These are phyloP conservation scores for Umbellularia californica DNA, from an alignment of 164 flowering plant genomes.

Conservation along the genomic window DNA sequence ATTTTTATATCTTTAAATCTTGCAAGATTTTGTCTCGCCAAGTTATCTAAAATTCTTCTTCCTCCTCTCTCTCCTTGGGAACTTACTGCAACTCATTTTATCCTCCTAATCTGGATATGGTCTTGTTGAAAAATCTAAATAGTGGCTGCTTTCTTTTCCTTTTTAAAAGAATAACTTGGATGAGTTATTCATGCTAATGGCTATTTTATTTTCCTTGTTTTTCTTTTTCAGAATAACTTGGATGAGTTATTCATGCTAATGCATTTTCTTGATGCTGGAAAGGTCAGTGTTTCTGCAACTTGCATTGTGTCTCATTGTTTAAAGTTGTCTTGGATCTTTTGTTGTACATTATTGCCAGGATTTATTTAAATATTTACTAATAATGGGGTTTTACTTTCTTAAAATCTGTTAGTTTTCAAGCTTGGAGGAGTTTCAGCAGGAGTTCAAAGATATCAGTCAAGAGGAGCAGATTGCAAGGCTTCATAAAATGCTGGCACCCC, in stretches of 20 bases:
- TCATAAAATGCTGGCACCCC: constrained; percentile 94
- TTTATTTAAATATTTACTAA: not conserved
- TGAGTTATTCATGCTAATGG: constrained; percentile 90
- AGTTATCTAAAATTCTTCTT: too few relatives aligned
- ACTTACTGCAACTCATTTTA: too few relatives aligned
- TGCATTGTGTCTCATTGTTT: not conserved
- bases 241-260: constrained; percentile 99
- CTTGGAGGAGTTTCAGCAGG: constrained; percentile 95
- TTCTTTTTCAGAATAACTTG: constrained; percentile 75
- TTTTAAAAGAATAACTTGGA: constrained; percentile 80
- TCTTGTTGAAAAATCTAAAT: not conserved
- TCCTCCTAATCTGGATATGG: not conserved
- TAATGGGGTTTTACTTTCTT: not conserved
- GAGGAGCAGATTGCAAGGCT: constrained; percentile 98
- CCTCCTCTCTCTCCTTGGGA: not conserved
- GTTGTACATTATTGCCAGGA: not conserved
- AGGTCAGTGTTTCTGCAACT: constrained; percentile 51
- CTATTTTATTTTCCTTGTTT: not conserved
- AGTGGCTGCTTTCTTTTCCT: not conserved
- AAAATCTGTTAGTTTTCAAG: constrained; percentile 71
- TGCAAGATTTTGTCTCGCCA: too few relatives aligned
- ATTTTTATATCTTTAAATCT: too few relatives aligned
- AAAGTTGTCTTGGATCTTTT: not conserved
- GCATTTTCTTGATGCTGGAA: constrained; percentile 99
- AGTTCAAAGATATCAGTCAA: constrained; percentile 93